Evolutionary conservation across 768 basidiomycete species (phyloP), one percentile per base, ranked within the genome.

Genomic region (Calvatia gigantea): DNA sequence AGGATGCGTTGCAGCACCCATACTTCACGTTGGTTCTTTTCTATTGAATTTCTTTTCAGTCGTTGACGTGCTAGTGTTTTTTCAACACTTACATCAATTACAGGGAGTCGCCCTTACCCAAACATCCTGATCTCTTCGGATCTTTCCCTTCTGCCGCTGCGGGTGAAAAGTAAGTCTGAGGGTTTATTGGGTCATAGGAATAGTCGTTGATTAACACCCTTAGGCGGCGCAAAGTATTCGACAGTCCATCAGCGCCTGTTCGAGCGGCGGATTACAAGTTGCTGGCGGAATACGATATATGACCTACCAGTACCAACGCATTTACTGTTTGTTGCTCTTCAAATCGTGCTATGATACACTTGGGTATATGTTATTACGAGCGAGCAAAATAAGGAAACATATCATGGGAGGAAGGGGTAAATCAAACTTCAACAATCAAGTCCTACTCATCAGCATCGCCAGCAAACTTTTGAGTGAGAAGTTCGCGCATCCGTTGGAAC

Each of bases 131-230:
- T 65, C 74, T 98, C 56, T 98, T 99, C 72, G 83, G 90, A 1
- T 95, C 93, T 2, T 99, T 98, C 70, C 97, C 97, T 28, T 95
- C 92, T 33, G 84, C 89, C 23, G 97, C 97, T 21, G 96, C 95
- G 15, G 97, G 97, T 33, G 97, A 99, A 75, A 93, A 87, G 92
- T 94, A 62, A 51, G 84, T 75, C 9, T 31, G 15, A 8, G 6
- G 17, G 5, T 25, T 6, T n/a, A n/a, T n/a, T n/a, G n/a, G n/a
- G n/a, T n/a, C n/a, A n/a, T n/a, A n/a, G n/a, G n/a, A n/a, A n/a
- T n/a, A n/a, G n/a, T n/a, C n/a, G n/a, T n/a, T 35, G 59, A 27
- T 31, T 21, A 63, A 49, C 59, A 47, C 48, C 51, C 44, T 28
- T 59, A 94, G 91, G 68, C 85, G 85, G 60, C 81, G 85, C 38